Evolutionary conservation across 73 alveolate species (phyloP).

Genomic region (Paramecium sexaurelia): DNA sequence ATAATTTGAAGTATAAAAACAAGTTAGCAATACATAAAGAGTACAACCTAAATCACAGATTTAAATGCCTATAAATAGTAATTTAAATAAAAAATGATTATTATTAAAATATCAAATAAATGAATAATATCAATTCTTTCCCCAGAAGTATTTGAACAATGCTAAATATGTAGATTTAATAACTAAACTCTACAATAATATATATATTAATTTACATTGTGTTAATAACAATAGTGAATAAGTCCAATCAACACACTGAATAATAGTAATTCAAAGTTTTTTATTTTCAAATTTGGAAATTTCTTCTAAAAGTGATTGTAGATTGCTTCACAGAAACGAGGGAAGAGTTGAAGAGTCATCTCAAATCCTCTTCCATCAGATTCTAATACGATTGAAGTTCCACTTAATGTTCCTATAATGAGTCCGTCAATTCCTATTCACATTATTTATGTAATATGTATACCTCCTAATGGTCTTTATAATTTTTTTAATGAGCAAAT

Average conservation of each 20-base stretch:
- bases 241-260: neutral
- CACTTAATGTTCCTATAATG: neutral
- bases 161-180: neutral
- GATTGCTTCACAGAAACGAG: neutral
- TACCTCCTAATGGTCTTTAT: neutral
- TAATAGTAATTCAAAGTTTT: neutral
- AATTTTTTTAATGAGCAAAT: neutral
- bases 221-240: neutral
- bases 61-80: neutral
- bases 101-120: neutral
- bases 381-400: neutral
- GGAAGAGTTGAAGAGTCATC: neutral
- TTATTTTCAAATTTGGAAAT: neutral
- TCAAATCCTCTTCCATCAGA: conserved; percentile 3
- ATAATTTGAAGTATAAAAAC: conserved; percentile 24
- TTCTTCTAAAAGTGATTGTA: neutral
- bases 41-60: neutral
- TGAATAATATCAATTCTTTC: neutral
- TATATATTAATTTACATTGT: neutral
- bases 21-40: conserved; percentile 12
- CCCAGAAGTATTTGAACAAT: neutral
- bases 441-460: too few relatives aligned
- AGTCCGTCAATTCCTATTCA: neutral
- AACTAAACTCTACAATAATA: neutral
- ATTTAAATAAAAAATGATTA: conserved; percentile 18